Evolutionary conservation across 495 filamentous ascomycete genomes (phyloP), one percentile per base, ranked within the genome.

Genomic region (Pseudoneurospora amorphoporcata): DNA sequence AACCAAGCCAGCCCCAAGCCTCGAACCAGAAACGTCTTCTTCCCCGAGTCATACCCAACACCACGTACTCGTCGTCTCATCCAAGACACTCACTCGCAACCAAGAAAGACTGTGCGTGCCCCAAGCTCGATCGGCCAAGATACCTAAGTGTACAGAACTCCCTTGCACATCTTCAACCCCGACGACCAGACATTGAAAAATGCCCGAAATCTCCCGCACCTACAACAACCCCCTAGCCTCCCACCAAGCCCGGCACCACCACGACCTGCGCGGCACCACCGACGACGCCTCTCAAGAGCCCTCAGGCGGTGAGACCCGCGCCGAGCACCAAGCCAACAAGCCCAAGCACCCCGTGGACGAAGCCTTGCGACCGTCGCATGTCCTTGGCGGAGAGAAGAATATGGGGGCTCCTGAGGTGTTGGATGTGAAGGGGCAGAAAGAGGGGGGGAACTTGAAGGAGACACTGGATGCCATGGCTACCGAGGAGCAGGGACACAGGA

Each of bases 331-430:
- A 5, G 45, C 8, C 7, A n/a, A 71, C 38, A 71, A 39, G 47
- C 70, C 70, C 37, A 71, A 71, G 70, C 38, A 71, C 12, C 70
- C 70, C 3, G n/a, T 68, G n/a, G 70, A 68, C 35, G 70, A 71
- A 40, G 70, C 70, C 0, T 3, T 71, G 3, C 47, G 70, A 1
- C 70, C 70, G 0, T 40, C 70, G n/a, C 70, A 71, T 29, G 47
- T 71, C 10, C 4, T 65, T 37, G 70, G 70, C 3, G 70, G 37
- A 3, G 70, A 71, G 70, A 71, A 71, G 47, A 68, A 71, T 10
- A 61, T 40, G 0, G 45, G 45, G 1, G 70, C 70, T 2, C 70
- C 70, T 0, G 70, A 65, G 14, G 16, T 32, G 14, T 29, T 65
- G 23, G 53, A 65, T 35, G 53, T 29, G 1, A 65, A 65, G 53